These are phyloP conservation scores for Scheffersomyces ergatensis DNA, from an alignment of 805 yeast genomes.

Conservation along the genomic window DNA sequence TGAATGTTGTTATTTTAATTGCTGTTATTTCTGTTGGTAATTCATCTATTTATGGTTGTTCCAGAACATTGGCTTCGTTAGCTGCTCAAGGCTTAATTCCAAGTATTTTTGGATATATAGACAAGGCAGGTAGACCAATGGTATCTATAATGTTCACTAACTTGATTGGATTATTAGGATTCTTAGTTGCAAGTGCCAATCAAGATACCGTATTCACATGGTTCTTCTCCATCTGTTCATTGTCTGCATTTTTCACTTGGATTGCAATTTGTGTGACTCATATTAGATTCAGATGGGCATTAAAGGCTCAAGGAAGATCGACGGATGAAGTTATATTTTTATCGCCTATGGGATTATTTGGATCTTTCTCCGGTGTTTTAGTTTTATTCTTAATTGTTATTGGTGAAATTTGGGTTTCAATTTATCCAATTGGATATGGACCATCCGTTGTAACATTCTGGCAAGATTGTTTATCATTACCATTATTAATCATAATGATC, in stretches of 20 bases:
- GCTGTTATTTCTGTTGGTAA: conserved; percentile 78
- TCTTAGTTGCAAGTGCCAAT: conserved; percentile 28
- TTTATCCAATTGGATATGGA: conserved; percentile 32
- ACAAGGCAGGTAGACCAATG: conserved; percentile 41
- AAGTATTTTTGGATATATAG: conserved; percentile 35
- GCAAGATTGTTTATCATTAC: conserved; percentile 49
- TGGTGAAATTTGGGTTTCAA: conserved; percentile 39
- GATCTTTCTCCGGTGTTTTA: conserved; percentile 32
- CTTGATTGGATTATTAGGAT: conserved; percentile 37
- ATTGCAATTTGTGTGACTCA: conserved; percentile 37
- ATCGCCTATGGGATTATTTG: conserved; percentile 36
- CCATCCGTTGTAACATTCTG: conserved; percentile 41
- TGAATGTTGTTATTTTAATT: conserved; percentile 70
- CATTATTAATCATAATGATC: conserved; percentile 45
- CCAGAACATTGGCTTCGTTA: conserved; percentile 66
- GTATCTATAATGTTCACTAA: conserved; percentile 31
- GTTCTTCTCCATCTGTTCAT: conserved; percentile 40
- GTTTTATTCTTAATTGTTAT: conserved; percentile 30
- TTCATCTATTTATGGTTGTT: conserved; percentile 68
- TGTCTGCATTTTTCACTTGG: conserved; percentile 44
- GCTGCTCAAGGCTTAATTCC: conserved; percentile 74
- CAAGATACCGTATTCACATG: conserved; percentile 37
- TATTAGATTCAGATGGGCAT: conserved; percentile 40
- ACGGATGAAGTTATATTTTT: conserved; percentile 34
- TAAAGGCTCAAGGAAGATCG: conserved; percentile 31